These are phyloP conservation scores for Penicillium sp. DNA, from an alignment of 2,329 filamentous ascomycete genomes.

Conservation along the genomic window DNA sequence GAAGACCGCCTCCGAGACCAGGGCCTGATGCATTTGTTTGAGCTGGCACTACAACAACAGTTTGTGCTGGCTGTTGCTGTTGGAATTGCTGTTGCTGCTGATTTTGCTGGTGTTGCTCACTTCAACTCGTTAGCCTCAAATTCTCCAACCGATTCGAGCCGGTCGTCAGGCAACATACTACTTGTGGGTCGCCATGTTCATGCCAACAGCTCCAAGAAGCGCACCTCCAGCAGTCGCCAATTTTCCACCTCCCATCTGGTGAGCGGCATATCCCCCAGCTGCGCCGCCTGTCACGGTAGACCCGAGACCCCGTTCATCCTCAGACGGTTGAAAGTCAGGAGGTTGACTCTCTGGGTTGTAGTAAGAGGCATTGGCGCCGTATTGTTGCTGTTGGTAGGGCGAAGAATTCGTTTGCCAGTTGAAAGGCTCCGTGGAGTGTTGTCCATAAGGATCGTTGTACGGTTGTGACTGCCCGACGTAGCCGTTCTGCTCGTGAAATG, in stretches of 20 bases:
- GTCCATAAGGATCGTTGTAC: too few relatives aligned
- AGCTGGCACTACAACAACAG: background rate
- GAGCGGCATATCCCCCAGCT: constrained; percentile 14
- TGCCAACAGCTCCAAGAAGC: constrained; percentile 15
- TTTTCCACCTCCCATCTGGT: constrained; percentile 18
- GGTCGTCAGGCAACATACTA: constrained; percentile 10
- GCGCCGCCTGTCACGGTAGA: constrained; percentile 19
- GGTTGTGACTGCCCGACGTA: too few relatives aligned
- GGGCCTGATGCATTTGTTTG: background rate
- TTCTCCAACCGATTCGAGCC: background rate
- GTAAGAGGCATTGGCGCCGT: background rate
- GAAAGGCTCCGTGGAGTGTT: too few relatives aligned
- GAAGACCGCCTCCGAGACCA: background rate
- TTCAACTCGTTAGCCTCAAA: background rate
- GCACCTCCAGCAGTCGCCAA: constrained; percentile 16
- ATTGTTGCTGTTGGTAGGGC: background rate
- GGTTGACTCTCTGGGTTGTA: background rate
- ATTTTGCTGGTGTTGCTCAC: background rate
- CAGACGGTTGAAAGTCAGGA: background rate
- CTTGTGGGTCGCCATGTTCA: constrained; percentile 17
- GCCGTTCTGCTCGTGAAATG: too few relatives aligned
- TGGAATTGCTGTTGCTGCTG: background rate
- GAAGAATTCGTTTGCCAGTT: too few relatives aligned
- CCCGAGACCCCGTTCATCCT: constrained; percentile 17
- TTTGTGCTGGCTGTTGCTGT: background rate